phyloP scores from a whole-genome alignment of 2,329 filamentous ascomycete species.

The Pseudogymnoascus sp. region DNA sequence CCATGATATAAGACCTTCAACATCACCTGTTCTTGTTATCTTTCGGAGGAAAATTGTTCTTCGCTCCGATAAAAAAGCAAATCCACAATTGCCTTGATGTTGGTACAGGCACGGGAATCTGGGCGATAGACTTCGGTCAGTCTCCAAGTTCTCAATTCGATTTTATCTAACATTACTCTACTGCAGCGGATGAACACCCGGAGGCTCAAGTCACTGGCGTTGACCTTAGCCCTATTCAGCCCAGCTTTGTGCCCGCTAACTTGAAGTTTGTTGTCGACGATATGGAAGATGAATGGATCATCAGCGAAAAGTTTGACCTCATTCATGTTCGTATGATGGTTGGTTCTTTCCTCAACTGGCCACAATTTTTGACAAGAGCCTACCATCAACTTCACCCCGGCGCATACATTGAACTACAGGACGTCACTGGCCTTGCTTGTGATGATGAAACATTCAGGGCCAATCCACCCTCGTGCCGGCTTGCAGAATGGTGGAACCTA shows the following conservation, averaged over 20 bases:
- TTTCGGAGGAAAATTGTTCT: constrained; percentile 17
- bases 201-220: constrained; percentile 21
- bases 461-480: constrained; percentile 8
- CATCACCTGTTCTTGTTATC: constrained; percentile 21
- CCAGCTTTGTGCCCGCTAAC: constrained; percentile 57
- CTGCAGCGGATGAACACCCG: constrained; percentile 21
- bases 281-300: constrained; percentile 28
- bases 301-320: constrained; percentile 31
- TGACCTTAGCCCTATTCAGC: constrained; percentile 25
- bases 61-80: constrained; percentile 24
- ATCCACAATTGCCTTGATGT: constrained; percentile 32
- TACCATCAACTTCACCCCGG: constrained; percentile 20
- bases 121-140: constrained; percentile 35
- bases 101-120: constrained; percentile 36
- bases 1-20: constrained; percentile 17
- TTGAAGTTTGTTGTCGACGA: constrained; percentile 52
- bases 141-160: neutral
- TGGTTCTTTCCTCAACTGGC: constrained; percentile 15
- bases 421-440: constrained; percentile 24
- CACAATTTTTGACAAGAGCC: constrained; percentile 13
- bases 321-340: constrained; percentile 21
- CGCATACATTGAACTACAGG: constrained; percentile 29
- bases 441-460: constrained; percentile 29
- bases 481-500: constrained; percentile 17
- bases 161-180: neutral